These are phyloP conservation scores for Botrytis byssoidea DNA, from an alignment of 2,329 filamentous ascomycete species.

Conservation along the genomic window DNA sequence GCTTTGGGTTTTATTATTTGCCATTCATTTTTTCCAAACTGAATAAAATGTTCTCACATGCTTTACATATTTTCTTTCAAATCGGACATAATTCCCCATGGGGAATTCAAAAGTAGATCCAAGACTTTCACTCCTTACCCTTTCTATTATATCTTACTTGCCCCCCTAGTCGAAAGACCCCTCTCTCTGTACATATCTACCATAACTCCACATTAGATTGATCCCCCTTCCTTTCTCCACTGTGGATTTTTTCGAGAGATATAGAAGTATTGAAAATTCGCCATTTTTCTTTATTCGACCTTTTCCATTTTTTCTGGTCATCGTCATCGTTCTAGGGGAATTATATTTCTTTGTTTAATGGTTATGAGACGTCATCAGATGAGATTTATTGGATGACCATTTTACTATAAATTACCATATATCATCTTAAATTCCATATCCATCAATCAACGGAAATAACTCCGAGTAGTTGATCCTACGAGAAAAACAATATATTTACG, in stretches of 20 bases:
- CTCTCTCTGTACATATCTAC: neutral
- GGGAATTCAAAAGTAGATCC: neutral
- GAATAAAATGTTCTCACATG: neutral
- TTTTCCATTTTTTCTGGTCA: too few species aligned
- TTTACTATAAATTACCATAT: neutral
- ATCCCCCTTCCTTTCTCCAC: neutral
- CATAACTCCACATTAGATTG: neutral
- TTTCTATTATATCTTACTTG: neutral
- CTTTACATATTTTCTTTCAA: neutral
- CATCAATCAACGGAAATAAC: neutral
- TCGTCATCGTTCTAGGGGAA: neutral
- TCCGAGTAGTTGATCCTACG: neutral
- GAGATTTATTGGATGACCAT: neutral
- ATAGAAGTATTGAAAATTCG: constrained; percentile 2
- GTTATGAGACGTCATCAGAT: neutral
- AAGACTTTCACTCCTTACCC: neutral
- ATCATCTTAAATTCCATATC: neutral
- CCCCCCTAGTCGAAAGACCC: neutral
- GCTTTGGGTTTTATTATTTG: neutral
- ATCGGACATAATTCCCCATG: neutral
- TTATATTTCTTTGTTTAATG: neutral
- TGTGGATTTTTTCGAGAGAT: neutral
- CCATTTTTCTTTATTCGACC: neutral
- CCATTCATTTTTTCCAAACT: neutral
- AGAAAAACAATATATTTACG: neutral